phyloP scores from a whole-genome alignment of 345 rosid genomes.

The Brassica nigra region DNA sequence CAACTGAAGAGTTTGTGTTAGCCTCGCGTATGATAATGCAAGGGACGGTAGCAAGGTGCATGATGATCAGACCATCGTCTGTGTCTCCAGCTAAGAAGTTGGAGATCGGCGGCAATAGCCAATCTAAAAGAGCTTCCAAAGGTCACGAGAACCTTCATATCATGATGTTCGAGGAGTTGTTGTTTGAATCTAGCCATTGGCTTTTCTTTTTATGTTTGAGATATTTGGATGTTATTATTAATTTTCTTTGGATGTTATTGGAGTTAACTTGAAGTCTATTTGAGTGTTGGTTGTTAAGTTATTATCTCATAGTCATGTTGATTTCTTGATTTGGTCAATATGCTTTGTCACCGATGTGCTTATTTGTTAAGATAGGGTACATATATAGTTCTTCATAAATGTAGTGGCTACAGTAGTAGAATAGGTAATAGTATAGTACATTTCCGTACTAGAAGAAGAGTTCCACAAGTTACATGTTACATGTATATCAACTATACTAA shows the following conservation, averaged over 20 bases:
- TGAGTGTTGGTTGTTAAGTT: neutral
- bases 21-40: slow-evolving; percentile 16
- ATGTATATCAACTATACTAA: too few species aligned
- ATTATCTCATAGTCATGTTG: neutral
- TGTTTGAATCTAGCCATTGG: neutral
- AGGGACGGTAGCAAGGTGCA: neutral
- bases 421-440: too few species aligned
- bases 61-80: neutral
- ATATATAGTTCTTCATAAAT: too few species aligned
- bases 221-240: neutral
- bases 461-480: too few species aligned
- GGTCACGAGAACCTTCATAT: neutral
- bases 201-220: neutral
- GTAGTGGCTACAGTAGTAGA: too few species aligned
- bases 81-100: neutral
- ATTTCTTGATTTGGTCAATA: neutral
- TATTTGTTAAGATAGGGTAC: neutral
- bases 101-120: neutral
- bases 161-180: neutral
- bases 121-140: neutral
- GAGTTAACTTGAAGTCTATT: neutral
- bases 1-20: neutral
- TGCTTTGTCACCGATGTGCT: neutral
- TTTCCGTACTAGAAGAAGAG: too few species aligned
- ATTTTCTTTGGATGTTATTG: neutral